Conservation (phyloP, 2,329 filamentous ascomycete species). For the Epichloe sylvatica region DNA sequence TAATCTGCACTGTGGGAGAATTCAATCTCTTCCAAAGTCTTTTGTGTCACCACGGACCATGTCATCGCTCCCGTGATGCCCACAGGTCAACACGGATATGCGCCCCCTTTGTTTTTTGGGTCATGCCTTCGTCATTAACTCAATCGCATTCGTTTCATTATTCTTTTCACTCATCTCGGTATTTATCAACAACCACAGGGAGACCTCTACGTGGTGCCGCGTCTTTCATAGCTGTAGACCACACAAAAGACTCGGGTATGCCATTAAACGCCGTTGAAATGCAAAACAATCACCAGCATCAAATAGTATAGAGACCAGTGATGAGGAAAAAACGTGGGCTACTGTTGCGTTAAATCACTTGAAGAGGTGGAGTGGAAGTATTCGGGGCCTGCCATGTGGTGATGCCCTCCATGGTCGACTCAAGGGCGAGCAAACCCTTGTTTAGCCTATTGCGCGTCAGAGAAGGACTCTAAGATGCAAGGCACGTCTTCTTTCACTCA, state of each 20-base stretch:
- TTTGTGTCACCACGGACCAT: too few relatives aligned
- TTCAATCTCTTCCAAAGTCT: too few relatives aligned
- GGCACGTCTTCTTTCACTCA: constrained; percentile 16
- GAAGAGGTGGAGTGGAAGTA: neutral
- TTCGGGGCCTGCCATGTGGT: neutral
- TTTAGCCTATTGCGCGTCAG: constrained; percentile 11
- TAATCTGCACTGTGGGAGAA: too few relatives aligned
- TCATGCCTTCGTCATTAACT: neutral
- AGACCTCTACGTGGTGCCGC: neutral
- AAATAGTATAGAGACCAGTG: neutral
- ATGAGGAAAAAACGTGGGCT: neutral
- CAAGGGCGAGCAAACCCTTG: constrained; percentile 19
- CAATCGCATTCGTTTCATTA: constrained; percentile 3
- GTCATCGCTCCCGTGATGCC: too few relatives aligned
- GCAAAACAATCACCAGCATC: constrained; percentile 10
- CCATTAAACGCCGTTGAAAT: constrained; percentile 21
- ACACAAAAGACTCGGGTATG: constrained; percentile 17
- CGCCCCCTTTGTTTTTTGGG: neutral
- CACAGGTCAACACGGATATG: too few relatives aligned
- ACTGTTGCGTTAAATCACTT: neutral
- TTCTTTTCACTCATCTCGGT: neutral
- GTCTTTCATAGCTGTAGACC: constrained; percentile 6
- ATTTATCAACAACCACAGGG: neutral
- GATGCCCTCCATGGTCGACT: constrained; percentile 1
- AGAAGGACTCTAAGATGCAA: neutral